A percentile compares a stretch with the other conserved stretches of the same genome.
These are phyloP conservation scores for Tolypocladium ovalisporum DNA, from an alignment of 2,329 filamentous ascomycete species.

Conservation along the genomic window DNA sequence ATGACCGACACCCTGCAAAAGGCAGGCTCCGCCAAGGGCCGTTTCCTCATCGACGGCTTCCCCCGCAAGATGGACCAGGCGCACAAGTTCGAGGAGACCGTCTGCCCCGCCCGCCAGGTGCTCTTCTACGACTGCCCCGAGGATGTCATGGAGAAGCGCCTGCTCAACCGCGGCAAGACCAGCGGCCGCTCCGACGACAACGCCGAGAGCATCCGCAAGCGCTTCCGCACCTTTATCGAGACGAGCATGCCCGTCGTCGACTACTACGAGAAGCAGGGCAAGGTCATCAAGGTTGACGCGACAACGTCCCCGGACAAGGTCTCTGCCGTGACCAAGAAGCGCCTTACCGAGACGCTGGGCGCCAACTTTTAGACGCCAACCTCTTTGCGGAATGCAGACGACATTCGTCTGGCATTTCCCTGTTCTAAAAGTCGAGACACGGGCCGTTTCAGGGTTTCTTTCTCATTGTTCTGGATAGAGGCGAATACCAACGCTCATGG, in stretches of 20 bases:
- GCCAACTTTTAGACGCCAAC: conserved; percentile 13
- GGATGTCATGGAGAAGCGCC: conserved; percentile 70
- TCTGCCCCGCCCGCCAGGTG: conserved; percentile 74
- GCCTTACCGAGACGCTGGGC: conserved; percentile 38
- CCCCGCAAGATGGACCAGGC: conserved; percentile 97
- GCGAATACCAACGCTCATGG: background rate
- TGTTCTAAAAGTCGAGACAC: background rate
- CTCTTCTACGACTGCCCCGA: conserved; percentile 94
- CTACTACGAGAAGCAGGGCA: conserved; percentile 63
- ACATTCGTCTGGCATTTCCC: background rate
- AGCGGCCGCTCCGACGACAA: conserved; percentile 90
- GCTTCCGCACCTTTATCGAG: conserved; percentile 87
- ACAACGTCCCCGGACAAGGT: conserved; percentile 54
- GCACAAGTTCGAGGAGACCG: conserved; percentile 79
- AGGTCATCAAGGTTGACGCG: conserved; percentile 72
- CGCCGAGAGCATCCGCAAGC: conserved; percentile 88
- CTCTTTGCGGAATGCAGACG: background rate
- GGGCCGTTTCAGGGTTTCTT: background rate
- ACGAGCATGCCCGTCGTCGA: conserved; percentile 97
- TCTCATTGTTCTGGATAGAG: background rate
- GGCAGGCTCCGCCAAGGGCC: conserved; percentile 39
- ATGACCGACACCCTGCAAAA: conserved; percentile 62
- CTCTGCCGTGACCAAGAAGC: conserved; percentile 39
- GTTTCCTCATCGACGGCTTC: conserved; percentile 77
- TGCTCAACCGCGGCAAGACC: conserved; percentile 86